phyloP scores from a whole-genome alignment of 148 eudicot genomes.

The Camellia granthamiana region DNA sequence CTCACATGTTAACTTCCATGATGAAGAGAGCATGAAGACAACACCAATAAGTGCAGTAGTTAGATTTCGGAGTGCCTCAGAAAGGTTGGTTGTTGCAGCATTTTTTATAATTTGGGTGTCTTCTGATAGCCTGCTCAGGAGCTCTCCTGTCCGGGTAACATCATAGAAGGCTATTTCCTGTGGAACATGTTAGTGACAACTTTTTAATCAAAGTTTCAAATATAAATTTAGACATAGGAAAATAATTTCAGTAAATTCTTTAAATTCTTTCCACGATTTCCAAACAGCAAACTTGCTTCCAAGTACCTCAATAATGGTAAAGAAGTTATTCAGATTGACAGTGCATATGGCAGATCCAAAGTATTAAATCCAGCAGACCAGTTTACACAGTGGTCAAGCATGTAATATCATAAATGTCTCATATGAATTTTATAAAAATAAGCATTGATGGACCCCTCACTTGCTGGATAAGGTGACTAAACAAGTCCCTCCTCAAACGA shows the following conservation, averaged over 20 bases:
- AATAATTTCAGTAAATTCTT: background rate
- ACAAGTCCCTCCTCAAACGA: conserved; percentile 64
- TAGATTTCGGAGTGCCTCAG: conserved; percentile 73
- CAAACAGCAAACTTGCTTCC: background rate
- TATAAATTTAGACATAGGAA: background rate
- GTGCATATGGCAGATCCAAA: background rate
- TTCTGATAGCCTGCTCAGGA: conserved; percentile 82
- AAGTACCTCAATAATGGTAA: background rate
- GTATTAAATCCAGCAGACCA: background rate
- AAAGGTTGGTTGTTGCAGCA: conserved; percentile 92
- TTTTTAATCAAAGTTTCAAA: background rate
- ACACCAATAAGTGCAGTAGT: conserved; percentile 74
- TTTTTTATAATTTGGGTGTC: conserved; percentile 89
- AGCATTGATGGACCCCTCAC: conserved; percentile 32
- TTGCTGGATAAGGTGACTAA: conserved; percentile 71
- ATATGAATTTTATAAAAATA: background rate
- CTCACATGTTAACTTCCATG: conserved; percentile 91
- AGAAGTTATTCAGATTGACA: background rate
- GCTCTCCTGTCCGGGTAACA: conserved; percentile 88
- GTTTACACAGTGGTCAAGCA: background rate
- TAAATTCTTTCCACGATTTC: background rate
- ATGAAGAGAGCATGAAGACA: conserved; percentile 82
- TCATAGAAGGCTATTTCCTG: conserved; percentile 95
- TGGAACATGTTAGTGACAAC: conserved; percentile 1
- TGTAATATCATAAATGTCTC: background rate